A percentile compares a stretch with the other conserved stretches of the same genome.
Conservation (phyloP, 169 alveolate genomes). For the Cryptosporidium ubiquitum region DNA sequence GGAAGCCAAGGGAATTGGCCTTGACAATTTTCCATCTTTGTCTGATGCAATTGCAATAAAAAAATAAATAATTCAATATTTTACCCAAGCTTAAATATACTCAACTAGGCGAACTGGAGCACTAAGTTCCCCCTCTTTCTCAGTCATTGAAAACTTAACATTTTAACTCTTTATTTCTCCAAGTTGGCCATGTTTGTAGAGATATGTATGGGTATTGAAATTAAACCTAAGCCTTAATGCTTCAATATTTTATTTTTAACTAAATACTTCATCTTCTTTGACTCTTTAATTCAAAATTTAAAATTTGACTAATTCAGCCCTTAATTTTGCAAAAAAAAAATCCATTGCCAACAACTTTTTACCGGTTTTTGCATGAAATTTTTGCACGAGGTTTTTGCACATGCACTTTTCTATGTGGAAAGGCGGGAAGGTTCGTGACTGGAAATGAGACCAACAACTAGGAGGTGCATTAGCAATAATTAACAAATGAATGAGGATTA, state of each 20-base stretch:
- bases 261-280: not conserved
- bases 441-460: not conserved
- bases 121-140: no score
- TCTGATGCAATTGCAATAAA: constrained; percentile 44
- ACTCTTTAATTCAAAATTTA: no score
- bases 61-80: not conserved
- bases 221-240: not conserved
- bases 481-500: no score
- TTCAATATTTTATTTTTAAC: not conserved
- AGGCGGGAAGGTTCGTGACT: not conserved
- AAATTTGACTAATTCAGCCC: not conserved
- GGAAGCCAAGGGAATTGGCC: not conserved
- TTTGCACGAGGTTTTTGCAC: not conserved
- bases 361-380: not conserved
- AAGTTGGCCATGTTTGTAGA: not conserved
- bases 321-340: no score
- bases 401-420: not conserved
- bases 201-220: no score
- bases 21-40: constrained; percentile 26
- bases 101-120: not conserved
- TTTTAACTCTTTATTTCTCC: not conserved
- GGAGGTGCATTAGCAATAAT: not conserved
- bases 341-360: not conserved
- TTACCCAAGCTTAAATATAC: not conserved
- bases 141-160: not conserved